These are phyloP conservation scores for Linnemannia elongata DNA, from an alignment of 192 early-diverging fungal genomes.

Conservation along the genomic window DNA sequence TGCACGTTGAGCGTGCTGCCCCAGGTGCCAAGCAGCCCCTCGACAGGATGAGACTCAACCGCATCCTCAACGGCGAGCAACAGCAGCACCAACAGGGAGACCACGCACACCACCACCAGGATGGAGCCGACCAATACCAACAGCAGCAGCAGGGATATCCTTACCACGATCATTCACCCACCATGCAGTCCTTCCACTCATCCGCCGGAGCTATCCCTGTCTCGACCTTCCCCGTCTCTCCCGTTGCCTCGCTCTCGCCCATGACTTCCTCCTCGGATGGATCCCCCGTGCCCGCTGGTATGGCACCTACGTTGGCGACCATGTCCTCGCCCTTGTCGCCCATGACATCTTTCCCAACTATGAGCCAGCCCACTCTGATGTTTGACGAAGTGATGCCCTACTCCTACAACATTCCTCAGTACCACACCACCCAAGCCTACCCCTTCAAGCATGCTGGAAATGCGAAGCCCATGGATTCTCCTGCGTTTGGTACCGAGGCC, in stretches of 20 bases:
- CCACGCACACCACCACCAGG: constrained; percentile 28
- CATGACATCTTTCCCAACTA: constrained; percentile 35
- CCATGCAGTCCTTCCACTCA: constrained; percentile 33
- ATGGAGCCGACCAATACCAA: constrained; percentile 2
- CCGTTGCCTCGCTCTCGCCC: constrained; percentile 41
- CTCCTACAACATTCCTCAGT: constrained; percentile 39
- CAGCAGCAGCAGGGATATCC: constrained; percentile 31
- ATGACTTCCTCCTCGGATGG: constrained; percentile 22
- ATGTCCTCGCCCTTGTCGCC: constrained; percentile 53
- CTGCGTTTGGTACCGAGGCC: constrained; percentile 24
- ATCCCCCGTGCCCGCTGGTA: constrained; percentile 26
- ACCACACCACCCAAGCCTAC: constrained; percentile 39
- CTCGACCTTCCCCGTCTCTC: constrained; percentile 41
- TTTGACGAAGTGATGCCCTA: constrained; percentile 52
- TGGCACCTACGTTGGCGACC: constrained; percentile 42
- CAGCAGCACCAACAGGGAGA: constrained; percentile 16
- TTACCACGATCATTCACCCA: constrained; percentile 20
- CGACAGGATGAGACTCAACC: constrained; percentile 46
- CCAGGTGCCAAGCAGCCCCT: constrained; percentile 42
- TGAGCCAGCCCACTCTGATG: constrained; percentile 42
- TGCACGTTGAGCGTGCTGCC: constrained; percentile 38
- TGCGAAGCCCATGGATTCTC: constrained; percentile 40
- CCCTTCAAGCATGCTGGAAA: constrained; percentile 58
- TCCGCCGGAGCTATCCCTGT: constrained; percentile 34
- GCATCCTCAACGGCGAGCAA: constrained; percentile 37